Base-by-base conservation (phyloP, 345 rosid species). In the Jatropha curcas region DNA sequence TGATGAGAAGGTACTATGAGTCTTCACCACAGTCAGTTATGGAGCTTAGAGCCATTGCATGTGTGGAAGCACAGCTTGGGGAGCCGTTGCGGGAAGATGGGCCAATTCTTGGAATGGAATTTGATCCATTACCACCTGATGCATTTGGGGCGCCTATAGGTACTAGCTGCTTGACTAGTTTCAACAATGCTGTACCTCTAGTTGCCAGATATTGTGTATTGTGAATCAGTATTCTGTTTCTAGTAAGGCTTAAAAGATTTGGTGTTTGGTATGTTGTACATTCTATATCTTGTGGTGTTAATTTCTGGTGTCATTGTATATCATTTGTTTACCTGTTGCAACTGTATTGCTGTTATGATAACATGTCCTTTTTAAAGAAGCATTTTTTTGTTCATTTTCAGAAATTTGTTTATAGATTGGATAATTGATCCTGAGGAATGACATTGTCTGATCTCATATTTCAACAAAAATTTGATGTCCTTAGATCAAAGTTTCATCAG, bases 61-160 rank as follows among this genome's bases (percentile, higher is more conserved):
- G 95, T 39, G 97, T 96, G 84, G 99, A 96, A 86, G 86, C 90
- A 1, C 99, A 93, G 84, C 76, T 96, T 84, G 99, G 98, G 25
- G 97, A 91, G 89, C 87, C 98, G 0, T 74, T 96, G 83, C 85
- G 99, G 74, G 99, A 96, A 71, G 98, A 91, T 81, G 99, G 99
- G 4, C 99, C 99, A 4, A 88, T 87, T 61, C 90, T 96, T 17
- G 99, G 99, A 4, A 84, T 96, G 93, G 96, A 93, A 84, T 96
- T 96, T 79, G 99, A 96, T 88, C 85, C 92, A 0, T 82, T 96
- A 84, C 99, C 99, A 55, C 98, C 98, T 55, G 98, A 89, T 83
- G 97, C 99, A 0, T 96, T 96, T 35, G 97, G 97, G 6, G 83
- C 87, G 22, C 96, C 94, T 55, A 82, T 92, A 76, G 96, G 99